Conservation (phyloP, 2,329 filamentous ascomycete species). For the Penicillium digitatum region DNA sequence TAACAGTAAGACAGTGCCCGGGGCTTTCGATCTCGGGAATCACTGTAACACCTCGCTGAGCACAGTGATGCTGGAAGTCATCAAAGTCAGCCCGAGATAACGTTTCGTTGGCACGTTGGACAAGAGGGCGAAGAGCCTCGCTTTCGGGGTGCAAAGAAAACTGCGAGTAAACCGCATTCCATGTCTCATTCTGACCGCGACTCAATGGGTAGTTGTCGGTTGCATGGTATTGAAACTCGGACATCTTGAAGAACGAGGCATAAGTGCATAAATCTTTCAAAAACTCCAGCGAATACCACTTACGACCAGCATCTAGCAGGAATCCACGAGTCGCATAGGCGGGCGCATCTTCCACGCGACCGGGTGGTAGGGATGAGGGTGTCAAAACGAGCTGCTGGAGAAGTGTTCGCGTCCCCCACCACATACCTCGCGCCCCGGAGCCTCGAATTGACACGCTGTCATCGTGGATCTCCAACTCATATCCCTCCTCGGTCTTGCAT, state of each 20-base stretch:
- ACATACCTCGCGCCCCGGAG: slow-evolving; percentile 53
- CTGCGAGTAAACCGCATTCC: slow-evolving; percentile 51
- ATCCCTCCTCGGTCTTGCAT: slow-evolving; percentile 48
- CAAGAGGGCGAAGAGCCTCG: slow-evolving; percentile 48
- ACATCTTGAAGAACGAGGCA: slow-evolving; percentile 60
- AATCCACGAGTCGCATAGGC: slow-evolving; percentile 51
- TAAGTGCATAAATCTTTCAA: slow-evolving; percentile 57
- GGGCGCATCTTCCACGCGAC: slow-evolving; percentile 48
- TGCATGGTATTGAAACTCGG: slow-evolving; percentile 56
- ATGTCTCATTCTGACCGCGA: slow-evolving; percentile 48
- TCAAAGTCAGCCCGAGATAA: slow-evolving; percentile 52
- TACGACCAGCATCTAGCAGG: slow-evolving; percentile 53
- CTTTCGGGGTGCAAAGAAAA: slow-evolving; percentile 54
- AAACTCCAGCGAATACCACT: slow-evolving; percentile 55
- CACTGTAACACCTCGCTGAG: slow-evolving; percentile 54
- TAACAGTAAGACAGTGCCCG: slow-evolving; percentile 54
- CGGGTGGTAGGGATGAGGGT: slow-evolving; percentile 39
- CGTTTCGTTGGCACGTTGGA: slow-evolving; percentile 53
- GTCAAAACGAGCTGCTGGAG: slow-evolving; percentile 50
- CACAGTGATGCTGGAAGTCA: slow-evolving; percentile 52
- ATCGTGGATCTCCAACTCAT: slow-evolving; percentile 42
- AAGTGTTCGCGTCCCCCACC: slow-evolving; percentile 57
- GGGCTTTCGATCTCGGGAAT: slow-evolving; percentile 60
- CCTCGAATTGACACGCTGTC: slow-evolving; percentile 47
- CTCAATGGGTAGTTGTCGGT: slow-evolving; percentile 55